These are phyloP conservation scores for Magnaporthales sp. DNA, from an alignment of 2,329 filamentous ascomycete species.

Conservation along the genomic window DNA sequence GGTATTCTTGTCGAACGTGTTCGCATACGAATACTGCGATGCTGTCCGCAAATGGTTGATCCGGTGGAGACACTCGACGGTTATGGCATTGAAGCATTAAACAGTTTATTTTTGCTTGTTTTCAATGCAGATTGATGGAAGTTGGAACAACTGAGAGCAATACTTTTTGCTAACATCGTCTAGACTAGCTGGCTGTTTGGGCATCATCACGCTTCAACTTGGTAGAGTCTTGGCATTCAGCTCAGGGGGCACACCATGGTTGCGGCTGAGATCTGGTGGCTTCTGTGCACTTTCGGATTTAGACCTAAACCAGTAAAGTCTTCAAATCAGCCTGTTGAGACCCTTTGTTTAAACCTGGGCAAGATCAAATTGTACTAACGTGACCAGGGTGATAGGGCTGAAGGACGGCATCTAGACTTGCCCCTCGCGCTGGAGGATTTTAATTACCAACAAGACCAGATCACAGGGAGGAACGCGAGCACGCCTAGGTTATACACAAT, in stretches of 20 bases:
- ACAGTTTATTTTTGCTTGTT: not conserved
- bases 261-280: not conserved
- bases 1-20: not conserved
- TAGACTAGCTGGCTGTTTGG: not conserved
- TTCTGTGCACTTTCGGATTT: not conserved
- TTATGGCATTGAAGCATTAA: not conserved
- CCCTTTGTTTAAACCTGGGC: not conserved
- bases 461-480: too few relatives aligned
- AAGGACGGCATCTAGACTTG: not conserved
- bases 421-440: not conserved
- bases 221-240: not conserved
- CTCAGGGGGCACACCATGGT: not conserved
- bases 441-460: not conserved
- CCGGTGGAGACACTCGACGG: not conserved
- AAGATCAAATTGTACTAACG: not conserved
- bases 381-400: not conserved
- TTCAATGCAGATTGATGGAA: not conserved
- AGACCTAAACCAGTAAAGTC: not conserved
- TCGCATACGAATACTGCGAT: not conserved
- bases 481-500: too few relatives aligned
- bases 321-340: not conserved
- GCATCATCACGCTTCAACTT: not conserved
- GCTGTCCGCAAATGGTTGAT: not conserved
- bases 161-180: not conserved
- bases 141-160: not conserved